Evolutionary conservation across 495 filamentous ascomycete genomes (phyloP).

Genomic region (Chaetomidium leptoderma): DNA sequence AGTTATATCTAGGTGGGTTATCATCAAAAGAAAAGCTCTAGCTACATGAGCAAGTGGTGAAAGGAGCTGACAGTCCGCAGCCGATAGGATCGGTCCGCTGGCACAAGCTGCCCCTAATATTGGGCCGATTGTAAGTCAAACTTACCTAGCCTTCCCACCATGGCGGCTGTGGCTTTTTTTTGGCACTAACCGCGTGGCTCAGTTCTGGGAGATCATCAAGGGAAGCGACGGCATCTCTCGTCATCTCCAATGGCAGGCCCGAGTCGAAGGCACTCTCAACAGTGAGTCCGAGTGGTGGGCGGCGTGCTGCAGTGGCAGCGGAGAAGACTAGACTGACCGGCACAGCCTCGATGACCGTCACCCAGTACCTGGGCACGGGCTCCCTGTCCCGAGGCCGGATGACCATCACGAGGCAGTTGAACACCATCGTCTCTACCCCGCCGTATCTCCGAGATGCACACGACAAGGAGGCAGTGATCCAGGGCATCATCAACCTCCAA

Average conservation of each 20-base stretch:
- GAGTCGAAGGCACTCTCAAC: conserved; percentile 50
- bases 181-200: background rate
- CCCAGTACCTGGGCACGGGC: conserved; percentile 61
- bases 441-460: conserved; percentile 49
- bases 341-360: conserved; percentile 52
- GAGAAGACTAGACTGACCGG: conserved; percentile 2
- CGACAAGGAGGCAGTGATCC: conserved; percentile 47
- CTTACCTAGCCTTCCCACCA: background rate
- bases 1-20: conserved; percentile 35
- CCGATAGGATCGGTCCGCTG: conserved; percentile 55
- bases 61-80: conserved; percentile 26
- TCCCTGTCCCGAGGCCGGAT: conserved; percentile 54
- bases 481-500: conserved; percentile 55
- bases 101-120: conserved; percentile 65
- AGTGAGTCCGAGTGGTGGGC: conserved; percentile 23
- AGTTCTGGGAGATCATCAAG: conserved; percentile 51
- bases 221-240: conserved; percentile 58
- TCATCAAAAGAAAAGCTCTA: too few relatives aligned
- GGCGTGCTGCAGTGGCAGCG: background rate
- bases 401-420: conserved; percentile 53
- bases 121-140: conserved; percentile 42
- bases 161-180: background rate
- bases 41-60: conserved; percentile 25
- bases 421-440: conserved; percentile 47
- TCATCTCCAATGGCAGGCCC: conserved; percentile 58